A percentile compares a stretch with the other conserved stretches of the same genome.
Conservation (phyloP, 768 basidiomycete genomes). For the Kwoniella dendrophila region DNA sequence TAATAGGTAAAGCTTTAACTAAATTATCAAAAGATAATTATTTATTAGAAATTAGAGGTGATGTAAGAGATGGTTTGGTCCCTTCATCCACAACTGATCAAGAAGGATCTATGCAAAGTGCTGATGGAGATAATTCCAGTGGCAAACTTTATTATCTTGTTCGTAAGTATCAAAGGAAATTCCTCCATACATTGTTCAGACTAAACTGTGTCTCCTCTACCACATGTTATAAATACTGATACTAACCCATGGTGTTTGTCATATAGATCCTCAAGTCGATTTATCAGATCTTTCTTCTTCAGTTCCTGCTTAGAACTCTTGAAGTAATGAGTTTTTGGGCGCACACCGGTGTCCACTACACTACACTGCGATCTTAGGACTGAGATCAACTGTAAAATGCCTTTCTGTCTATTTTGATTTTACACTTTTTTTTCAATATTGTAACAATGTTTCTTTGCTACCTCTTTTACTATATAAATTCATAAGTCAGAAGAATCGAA, state of each 20-base stretch:
- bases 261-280: constrained; percentile 47
- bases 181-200: too few species aligned
- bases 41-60: constrained; percentile 78
- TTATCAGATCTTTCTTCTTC: constrained; percentile 48
- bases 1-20: constrained; percentile 82
- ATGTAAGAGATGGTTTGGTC: constrained; percentile 66
- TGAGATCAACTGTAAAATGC: too few species aligned
- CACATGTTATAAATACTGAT: constrained; percentile 3
- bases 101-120: constrained; percentile 60
- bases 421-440: too few species aligned
- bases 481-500: too few species aligned
- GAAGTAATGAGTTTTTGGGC: too few species aligned
- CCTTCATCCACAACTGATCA: constrained; percentile 59
- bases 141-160: constrained; percentile 84
- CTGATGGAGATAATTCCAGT: constrained; percentile 58
- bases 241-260: not conserved
- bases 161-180: constrained; percentile 58
- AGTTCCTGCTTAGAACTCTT: constrained; percentile 15
- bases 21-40: constrained; percentile 85
- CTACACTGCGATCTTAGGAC: too few species aligned
- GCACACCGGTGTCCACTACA: too few species aligned
- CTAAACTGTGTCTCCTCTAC: too few species aligned
- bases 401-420: too few species aligned
- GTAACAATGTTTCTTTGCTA: too few species aligned
- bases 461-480: too few species aligned